Evolutionary conservation across 495 filamentous ascomycete species (phyloP), one percentile per base, ranked within the genome.

Genomic region (Trichocladium uniseriatum): DNA sequence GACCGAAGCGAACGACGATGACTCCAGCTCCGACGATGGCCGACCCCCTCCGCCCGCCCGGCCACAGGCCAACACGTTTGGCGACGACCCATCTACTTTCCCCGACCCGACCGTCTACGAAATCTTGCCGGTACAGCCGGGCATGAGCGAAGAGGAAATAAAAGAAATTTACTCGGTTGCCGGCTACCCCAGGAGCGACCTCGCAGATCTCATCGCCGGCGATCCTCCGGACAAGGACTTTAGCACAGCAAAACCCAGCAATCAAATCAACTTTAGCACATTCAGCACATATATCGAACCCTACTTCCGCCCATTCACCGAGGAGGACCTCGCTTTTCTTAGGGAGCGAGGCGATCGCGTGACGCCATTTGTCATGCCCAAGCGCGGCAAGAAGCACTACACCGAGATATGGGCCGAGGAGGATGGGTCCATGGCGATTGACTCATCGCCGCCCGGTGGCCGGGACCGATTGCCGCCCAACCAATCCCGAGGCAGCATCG

Each of bases 61-160:
- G 20, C 79, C 87, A 22, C 81, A 89, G 48, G 81, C 65, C 49
- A 71, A 94, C 57, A 83, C 86, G 2, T 95, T 99, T 58, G 91
- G 90, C 34, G 82, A 92, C 10, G 88, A 96, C 60, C 90, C 90
- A 0, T 81, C 86, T n/a, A 85, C 80, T 16, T 95, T 89, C 55
- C 84, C 88, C 55, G 92, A 99, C 59, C 88, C 90, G 0, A 96
- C 90, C 32, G 75, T 96, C 41, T 99, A 99, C 67, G 83, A 97
- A 48, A 95, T 99, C 49, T 82, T 84, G 13, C 75, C 83, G 1
- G 70, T 89, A 8, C 76, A 73, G 5, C 72, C 79, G 3, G 81
- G 76, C 36, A 94, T 91, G 81, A 77, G 77, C 4, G 81, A 89
- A 52, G 86, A 89, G 5, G 83, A 91, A 52, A 85, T 83, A 63